phyloP scores from a whole-genome alignment of 177 flowering plant genomes.

The Vitis hybrid region DNA sequence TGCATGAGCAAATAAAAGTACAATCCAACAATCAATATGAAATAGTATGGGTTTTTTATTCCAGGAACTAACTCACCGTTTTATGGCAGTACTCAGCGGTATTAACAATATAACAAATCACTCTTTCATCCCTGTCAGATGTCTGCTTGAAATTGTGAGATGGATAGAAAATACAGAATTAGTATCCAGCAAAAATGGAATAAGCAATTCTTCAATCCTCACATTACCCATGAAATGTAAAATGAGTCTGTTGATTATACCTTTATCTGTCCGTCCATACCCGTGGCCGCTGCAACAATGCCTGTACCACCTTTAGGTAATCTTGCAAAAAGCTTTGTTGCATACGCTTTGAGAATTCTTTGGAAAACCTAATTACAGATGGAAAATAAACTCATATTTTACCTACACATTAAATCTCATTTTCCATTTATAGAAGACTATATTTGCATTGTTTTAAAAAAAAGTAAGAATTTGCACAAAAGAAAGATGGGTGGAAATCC shows the following conservation, averaged over 20 bases:
- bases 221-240: neutral
- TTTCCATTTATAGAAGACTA: too few species aligned
- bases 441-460: too few species aligned
- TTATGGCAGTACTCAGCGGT: constrained; percentile 93
- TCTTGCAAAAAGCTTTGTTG: constrained; percentile 75
- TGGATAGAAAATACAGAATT: neutral
- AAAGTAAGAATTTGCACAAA: too few species aligned
- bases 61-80: constrained; percentile 56
- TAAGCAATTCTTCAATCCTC: neutral
- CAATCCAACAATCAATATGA: neutral
- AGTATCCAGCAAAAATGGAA: neutral
- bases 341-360: constrained; percentile 88
- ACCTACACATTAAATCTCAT: neutral
- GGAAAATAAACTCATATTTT: neutral
- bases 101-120: constrained; percentile 85
- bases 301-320: constrained; percentile 95
- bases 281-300: constrained; percentile 96
- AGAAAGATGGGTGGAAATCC: too few species aligned
- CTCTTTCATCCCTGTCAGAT: constrained; percentile 79
- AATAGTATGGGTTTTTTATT: too few species aligned
- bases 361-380: constrained; percentile 66
- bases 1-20: neutral
- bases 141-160: constrained; percentile 41
- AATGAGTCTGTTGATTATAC: constrained; percentile 27
- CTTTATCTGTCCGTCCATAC: constrained; percentile 97